Conservation (phyloP, 164 flowering plant genomes). For the Brasenia schreberi region DNA sequence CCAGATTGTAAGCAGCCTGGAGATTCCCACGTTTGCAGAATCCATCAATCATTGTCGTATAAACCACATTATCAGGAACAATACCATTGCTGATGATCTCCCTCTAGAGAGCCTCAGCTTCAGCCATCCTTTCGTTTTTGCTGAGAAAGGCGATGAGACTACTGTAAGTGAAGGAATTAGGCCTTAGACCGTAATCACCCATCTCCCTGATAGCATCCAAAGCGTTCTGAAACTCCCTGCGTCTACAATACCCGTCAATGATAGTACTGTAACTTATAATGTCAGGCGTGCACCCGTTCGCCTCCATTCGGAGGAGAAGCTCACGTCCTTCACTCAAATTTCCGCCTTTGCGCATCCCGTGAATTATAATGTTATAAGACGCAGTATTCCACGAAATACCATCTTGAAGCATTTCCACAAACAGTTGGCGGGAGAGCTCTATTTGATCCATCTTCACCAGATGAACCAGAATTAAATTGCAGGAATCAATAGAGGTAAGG, state of each 20-base stretch:
- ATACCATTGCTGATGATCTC: slow-evolving; percentile 38
- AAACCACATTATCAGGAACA: slow-evolving; percentile 31
- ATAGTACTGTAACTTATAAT: slow-evolving; percentile 24
- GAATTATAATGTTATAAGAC: slow-evolving; percentile 17
- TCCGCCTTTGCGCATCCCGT: slow-evolving; percentile 11
- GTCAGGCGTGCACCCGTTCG: slow-evolving; percentile 15
- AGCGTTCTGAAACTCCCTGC: slow-evolving; percentile 28
- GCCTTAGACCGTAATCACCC: slow-evolving; percentile 26
- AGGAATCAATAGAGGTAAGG: slow-evolving; percentile 16
- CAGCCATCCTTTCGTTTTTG: slow-evolving; percentile 20
- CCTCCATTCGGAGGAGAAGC: slow-evolving; percentile 16
- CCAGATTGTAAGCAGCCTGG: slow-evolving; percentile 29
- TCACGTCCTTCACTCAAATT: slow-evolving; percentile 12
- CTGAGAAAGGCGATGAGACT: slow-evolving; percentile 29
- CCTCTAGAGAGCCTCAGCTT: slow-evolving; percentile 34
- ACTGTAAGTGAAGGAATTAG: slow-evolving; percentile 33
- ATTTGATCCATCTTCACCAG: slow-evolving; percentile 4
- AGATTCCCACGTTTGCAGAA: slow-evolving; percentile 31
- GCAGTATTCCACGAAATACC: slow-evolving; percentile 22
- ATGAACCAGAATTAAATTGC: slow-evolving; percentile 16
- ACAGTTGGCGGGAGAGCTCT: slow-evolving; percentile 7
- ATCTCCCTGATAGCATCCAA: slow-evolving; percentile 32
- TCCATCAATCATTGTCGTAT: slow-evolving; percentile 38
- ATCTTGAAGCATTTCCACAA: slow-evolving; percentile 11
- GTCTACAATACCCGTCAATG: slow-evolving; percentile 36